Percentiles rank a stretch among this genome's conserved stretches.
Evolutionary conservation across 2,329 filamentous ascomycete genomes (phyloP).

Genomic region (Hypoxylon sp.): DNA sequence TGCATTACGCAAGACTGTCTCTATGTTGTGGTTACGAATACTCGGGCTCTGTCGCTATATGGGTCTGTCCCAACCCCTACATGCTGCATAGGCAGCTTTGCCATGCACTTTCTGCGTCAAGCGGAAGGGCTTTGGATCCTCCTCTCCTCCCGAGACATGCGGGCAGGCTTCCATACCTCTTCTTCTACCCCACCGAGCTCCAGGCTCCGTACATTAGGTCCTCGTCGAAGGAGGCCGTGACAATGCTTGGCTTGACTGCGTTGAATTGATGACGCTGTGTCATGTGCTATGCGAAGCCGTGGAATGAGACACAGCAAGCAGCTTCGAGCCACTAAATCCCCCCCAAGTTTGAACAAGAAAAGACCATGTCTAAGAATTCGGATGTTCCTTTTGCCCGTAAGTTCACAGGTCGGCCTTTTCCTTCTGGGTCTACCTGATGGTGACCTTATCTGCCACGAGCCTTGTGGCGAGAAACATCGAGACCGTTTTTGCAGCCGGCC

Average conservation of each 20-base stretch:
- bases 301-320: slow-evolving; percentile 28
- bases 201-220: slow-evolving; percentile 12
- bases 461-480: slow-evolving; percentile 10
- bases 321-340: slow-evolving; percentile 15
- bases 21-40: slow-evolving; percentile 30
- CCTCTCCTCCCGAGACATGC: slow-evolving; percentile 32
- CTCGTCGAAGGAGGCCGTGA: slow-evolving; percentile 10
- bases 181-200: slow-evolving; percentile 16
- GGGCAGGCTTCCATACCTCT: slow-evolving; percentile 20
- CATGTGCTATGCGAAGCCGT: slow-evolving; percentile 26
- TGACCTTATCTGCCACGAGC: background rate
- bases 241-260: slow-evolving; percentile 16
- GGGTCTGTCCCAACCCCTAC: slow-evolving; percentile 12
- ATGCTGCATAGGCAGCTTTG: slow-evolving; percentile 14
- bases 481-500: slow-evolving; percentile 24
- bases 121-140: slow-evolving; percentile 26
- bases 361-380: slow-evolving; percentile 5
- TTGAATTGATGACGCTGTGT: slow-evolving; percentile 30
- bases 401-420: slow-evolving; percentile 1
- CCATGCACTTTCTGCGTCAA: slow-evolving; percentile 30
- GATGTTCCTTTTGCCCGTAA: slow-evolving; percentile 7
- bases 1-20: slow-evolving; percentile 31
- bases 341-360: background rate
- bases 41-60: slow-evolving; percentile 18
- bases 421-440: background rate